A percentile compares a stretch with the other conserved stretches of the same genome.
Conservation (phyloP, 805 yeast species). For the Starmerella etchellsii region DNA sequence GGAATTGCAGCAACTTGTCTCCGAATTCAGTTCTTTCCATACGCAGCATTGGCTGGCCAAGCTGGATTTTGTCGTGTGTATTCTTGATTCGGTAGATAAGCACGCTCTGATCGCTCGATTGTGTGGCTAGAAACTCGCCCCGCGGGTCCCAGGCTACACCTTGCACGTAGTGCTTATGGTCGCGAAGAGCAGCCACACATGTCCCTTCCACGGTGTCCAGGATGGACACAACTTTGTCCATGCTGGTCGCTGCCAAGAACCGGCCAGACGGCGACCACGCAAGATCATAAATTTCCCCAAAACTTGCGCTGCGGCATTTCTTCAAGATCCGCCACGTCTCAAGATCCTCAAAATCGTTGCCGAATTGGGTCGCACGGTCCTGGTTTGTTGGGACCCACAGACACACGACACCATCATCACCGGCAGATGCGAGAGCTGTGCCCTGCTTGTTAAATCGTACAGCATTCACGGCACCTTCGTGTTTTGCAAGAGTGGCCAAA, state of each 20-base stretch:
- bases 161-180: slow-evolving; percentile 83
- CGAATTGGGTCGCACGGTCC: slow-evolving; percentile 27
- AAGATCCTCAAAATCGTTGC: slow-evolving; percentile 40
- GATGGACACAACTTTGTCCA: slow-evolving; percentile 73
- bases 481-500: slow-evolving; percentile 68
- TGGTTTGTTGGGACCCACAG: slow-evolving; percentile 45
- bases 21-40: slow-evolving; percentile 5
- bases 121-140: slow-evolving; percentile 66
- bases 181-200: slow-evolving; percentile 46
- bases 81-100: slow-evolving; percentile 43
- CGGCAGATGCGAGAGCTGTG: slow-evolving; percentile 67
- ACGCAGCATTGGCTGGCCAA: slow-evolving; percentile 2
- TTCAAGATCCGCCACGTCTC: slow-evolving; percentile 60
- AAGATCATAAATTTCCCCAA: slow-evolving; percentile 76
- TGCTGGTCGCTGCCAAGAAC: slow-evolving; percentile 73
- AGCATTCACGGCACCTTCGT: slow-evolving; percentile 88
- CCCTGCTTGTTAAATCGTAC: slow-evolving; percentile 71
- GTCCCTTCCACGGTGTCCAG: slow-evolving; percentile 47
- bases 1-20: slow-evolving; percentile 24
- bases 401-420: slow-evolving; percentile 85
- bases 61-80: not conserved
- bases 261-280: slow-evolving; percentile 83
- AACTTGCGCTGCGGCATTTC: slow-evolving; percentile 34
- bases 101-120: slow-evolving; percentile 77
- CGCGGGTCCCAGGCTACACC: slow-evolving; percentile 95